Conservation (phyloP, 208 protist genomes). For the Endotrypanum monterogeii region DNA sequence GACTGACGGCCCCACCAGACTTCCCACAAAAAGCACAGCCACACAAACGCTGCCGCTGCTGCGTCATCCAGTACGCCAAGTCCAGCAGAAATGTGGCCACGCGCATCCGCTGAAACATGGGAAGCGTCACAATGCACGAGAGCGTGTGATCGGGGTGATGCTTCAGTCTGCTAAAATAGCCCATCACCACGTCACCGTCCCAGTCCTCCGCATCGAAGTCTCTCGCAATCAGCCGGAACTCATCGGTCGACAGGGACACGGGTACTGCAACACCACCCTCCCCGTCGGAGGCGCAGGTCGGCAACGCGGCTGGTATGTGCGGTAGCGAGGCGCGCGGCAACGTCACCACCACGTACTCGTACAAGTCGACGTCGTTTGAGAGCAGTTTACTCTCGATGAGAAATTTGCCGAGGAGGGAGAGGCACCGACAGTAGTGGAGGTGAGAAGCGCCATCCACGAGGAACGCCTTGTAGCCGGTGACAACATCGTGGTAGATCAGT, state of each 20-base stretch:
- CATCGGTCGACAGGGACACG: slow-evolving; percentile 14
- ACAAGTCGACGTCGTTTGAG: slow-evolving; percentile 72
- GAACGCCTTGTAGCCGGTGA: slow-evolving; percentile 38
- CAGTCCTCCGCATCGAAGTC: slow-evolving; percentile 54
- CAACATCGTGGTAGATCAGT: slow-evolving; percentile 54
- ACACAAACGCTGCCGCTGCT: slow-evolving; percentile 54
- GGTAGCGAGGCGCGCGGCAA: slow-evolving; percentile 46
- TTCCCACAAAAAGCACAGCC: slow-evolving; percentile 53
- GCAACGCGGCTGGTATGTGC: slow-evolving; percentile 17
- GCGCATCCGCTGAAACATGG: slow-evolving; percentile 61
- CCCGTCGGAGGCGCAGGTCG: background rate
- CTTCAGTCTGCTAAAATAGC: slow-evolving; percentile 75
- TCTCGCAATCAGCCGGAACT: slow-evolving; percentile 38
- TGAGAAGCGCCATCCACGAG: slow-evolving; percentile 69
- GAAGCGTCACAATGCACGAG: slow-evolving; percentile 71
- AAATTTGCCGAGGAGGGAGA: slow-evolving; percentile 57
- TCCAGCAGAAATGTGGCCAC: slow-evolving; percentile 64
- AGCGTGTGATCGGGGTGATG: slow-evolving; percentile 62
- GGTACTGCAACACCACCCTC: background rate
- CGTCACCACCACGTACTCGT: slow-evolving; percentile 77
- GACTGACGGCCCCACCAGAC: slow-evolving; percentile 52
- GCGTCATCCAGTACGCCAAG: slow-evolving; percentile 57
- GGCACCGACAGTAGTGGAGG: slow-evolving; percentile 64
- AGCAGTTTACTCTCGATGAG: slow-evolving; percentile 80
- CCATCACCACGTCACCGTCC: slow-evolving; percentile 58